Evolutionary conservation across 2,329 filamentous ascomycete species (phyloP).

Genomic region (Coniochaeta prunicola): DNA sequence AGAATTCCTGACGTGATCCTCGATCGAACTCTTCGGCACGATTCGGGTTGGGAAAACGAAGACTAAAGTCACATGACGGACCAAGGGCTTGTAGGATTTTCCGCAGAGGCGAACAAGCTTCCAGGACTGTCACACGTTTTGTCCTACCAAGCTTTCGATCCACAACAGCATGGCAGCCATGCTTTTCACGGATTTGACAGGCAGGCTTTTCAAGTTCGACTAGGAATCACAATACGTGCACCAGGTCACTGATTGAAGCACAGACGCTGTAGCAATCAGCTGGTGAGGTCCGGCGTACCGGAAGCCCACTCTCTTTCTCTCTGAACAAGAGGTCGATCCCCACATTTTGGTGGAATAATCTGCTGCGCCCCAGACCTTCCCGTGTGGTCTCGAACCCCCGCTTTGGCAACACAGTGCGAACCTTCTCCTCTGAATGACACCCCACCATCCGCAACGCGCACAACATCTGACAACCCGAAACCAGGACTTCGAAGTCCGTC

Average conservation of each 20-base stretch:
- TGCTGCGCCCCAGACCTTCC: background rate
- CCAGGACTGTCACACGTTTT: background rate
- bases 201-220: background rate
- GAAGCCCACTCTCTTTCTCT: too few relatives aligned
- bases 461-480: background rate
- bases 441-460: background rate
- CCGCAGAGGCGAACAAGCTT: background rate
- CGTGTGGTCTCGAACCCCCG: background rate
- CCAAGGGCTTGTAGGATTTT: background rate
- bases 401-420: background rate
- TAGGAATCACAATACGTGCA: background rate
- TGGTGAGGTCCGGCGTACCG: background rate
- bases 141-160: background rate
- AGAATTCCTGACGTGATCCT: background rate
- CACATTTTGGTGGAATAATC: background rate
- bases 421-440: background rate
- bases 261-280: background rate
- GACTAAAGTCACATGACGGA: background rate
- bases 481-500: background rate
- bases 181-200: background rate
- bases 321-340: background rate
- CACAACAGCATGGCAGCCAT: background rate
- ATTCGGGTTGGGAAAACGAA: background rate
- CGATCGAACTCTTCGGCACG: background rate
- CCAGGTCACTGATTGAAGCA: background rate